Evolutionary conservation across 495 filamentous ascomycete genomes (phyloP).

Genomic region (Pseudoneurospora amorphoporcata): DNA sequence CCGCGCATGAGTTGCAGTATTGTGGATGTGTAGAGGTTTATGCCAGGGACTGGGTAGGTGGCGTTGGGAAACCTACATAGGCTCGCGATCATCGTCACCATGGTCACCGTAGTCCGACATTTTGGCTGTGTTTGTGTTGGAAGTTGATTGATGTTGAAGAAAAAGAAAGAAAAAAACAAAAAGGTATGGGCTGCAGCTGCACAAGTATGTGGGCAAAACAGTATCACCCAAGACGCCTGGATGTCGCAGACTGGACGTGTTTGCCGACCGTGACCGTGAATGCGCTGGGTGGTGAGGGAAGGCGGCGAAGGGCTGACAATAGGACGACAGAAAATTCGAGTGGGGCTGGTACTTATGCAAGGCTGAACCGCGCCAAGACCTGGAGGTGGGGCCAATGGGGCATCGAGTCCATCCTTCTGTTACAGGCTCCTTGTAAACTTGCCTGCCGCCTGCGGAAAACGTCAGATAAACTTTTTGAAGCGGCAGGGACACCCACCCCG

Average conservation of each 20-base stretch:
- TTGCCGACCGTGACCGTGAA: neutral
- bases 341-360: conserved; percentile 10
- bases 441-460: neutral
- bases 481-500: neutral
- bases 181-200: neutral
- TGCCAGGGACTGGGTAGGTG: conserved; percentile 1
- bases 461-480: neutral
- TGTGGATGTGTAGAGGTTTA: neutral
- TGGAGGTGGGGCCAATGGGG: neutral
- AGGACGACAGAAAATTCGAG: conserved; percentile 20
- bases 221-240: neutral
- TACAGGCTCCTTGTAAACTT: neutral
- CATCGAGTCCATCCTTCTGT: neutral
- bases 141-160: neutral
- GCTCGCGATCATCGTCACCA: conserved; percentile 45
- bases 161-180: no score
- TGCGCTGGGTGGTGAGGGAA: conserved; percentile 1
- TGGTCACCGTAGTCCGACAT: conserved; percentile 87
- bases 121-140: conserved; percentile 7
- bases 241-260: neutral
- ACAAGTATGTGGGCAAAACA: neutral
- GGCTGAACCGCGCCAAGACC: conserved; percentile 2
- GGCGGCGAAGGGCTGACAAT: conserved; percentile 8
- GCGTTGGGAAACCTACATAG: conserved; percentile 21
- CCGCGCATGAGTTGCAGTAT: conserved; percentile 4